Conservation (phyloP, 75 land plant genomes). For the Picea glauca region DNA sequence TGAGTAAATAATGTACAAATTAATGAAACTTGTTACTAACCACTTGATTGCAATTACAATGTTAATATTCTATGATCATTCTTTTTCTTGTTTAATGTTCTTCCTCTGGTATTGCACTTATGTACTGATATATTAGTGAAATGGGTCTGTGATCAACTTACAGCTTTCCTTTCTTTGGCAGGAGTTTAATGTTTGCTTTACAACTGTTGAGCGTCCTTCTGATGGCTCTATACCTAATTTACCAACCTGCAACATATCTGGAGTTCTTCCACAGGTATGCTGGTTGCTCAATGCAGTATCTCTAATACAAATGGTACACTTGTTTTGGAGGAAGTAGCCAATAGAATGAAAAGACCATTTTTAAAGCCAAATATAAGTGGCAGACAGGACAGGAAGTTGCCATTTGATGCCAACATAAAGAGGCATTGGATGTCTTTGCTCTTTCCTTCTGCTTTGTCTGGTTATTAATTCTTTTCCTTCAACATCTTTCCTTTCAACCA, state of each 20-base stretch:
- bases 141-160: neutral
- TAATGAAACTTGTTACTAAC: neutral
- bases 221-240: slow-evolving; percentile 66
- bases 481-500: neutral
- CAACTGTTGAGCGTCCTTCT: slow-evolving; percentile 81
- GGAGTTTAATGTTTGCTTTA: slow-evolving; percentile 99
- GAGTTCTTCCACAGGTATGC: slow-evolving; percentile 91
- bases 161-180: slow-evolving; percentile 19
- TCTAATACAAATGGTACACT: neutral
- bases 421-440: no score
- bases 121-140: neutral
- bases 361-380: neutral
- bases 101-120: neutral
- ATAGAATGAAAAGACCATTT: neutral
- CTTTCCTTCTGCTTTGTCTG: no score
- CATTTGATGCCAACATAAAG: no score
- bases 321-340: neutral
- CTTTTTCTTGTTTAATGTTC: neutral
- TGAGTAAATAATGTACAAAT: neutral
- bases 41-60: neutral
- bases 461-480: no score
- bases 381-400: no score
- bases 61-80: neutral
- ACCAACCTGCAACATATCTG: slow-evolving; percentile 60
- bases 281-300: neutral